A percentile compares a stretch with the other conserved stretches of the same genome.
phyloP scores from a whole-genome alignment of 108 stramenopile genomes.

The Nitzschia palea region DNA sequence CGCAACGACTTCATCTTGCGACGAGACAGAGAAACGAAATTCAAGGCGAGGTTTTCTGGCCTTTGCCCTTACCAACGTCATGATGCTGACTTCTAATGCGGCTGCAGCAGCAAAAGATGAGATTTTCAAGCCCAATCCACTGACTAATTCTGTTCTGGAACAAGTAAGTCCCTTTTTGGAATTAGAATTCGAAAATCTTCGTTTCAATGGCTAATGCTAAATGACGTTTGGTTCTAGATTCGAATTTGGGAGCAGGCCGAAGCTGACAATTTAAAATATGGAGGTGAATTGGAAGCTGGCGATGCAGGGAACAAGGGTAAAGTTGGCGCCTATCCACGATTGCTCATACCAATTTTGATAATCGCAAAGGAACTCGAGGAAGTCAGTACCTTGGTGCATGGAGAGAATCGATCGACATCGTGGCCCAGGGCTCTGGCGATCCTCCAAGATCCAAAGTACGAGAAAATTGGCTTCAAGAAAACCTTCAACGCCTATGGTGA shows the following conservation, averaged over 20 bases:
- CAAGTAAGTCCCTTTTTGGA: slow-evolving; percentile 33
- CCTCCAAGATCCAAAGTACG: slow-evolving; percentile 51
- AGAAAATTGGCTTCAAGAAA: slow-evolving; percentile 72
- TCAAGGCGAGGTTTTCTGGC: no score
- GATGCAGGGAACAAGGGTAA: slow-evolving; percentile 47
- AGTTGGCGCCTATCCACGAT: slow-evolving; percentile 49
- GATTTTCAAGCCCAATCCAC: slow-evolving; percentile 68
- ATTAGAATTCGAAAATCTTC: no score
- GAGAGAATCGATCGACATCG: slow-evolving; percentile 6
- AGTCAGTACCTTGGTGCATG: slow-evolving; percentile 43
- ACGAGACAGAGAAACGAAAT: no score
- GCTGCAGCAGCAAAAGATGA: slow-evolving; percentile 38
- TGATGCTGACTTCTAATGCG: no score
- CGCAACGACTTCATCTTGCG: no score
- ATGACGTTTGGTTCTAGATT: slow-evolving; percentile 13
- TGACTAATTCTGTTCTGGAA: slow-evolving; percentile 74
- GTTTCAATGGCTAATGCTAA: slow-evolving; percentile 7
- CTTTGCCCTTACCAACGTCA: no score
- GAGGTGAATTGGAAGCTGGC: slow-evolving; percentile 63
- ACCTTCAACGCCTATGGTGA: slow-evolving; percentile 84
- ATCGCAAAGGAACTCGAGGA: slow-evolving; percentile 52
- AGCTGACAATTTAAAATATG: slow-evolving; percentile 76
- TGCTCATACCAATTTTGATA: slow-evolving; percentile 69
- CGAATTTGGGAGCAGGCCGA: slow-evolving; percentile 78
- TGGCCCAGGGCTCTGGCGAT: slow-evolving; percentile 43